Conservation (phyloP, 2,329 filamentous ascomycete genomes). For the Pseudogymnoascus sp. region DNA sequence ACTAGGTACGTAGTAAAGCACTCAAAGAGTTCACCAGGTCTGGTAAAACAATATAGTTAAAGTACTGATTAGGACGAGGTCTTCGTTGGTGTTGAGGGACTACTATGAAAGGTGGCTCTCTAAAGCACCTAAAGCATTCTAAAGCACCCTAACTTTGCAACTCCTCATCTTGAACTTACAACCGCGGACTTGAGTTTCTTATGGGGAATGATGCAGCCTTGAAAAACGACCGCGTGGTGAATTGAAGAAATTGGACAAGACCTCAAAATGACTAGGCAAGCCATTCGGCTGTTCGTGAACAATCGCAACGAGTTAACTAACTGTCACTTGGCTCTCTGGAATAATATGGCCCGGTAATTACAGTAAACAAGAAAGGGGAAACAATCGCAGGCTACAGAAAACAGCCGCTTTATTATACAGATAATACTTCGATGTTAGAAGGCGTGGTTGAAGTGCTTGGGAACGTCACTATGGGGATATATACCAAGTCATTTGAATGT, state of each 20-base stretch:
- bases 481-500: conserved; percentile 28
- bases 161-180: too few species aligned
- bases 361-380: conserved; percentile 52
- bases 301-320: neutral
- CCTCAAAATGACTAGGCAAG: conserved; percentile 52
- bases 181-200: too few species aligned
- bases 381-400: conserved; percentile 55
- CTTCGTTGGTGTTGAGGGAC: too few species aligned
- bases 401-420: conserved; percentile 46
- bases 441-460: conserved; percentile 42
- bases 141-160: too few species aligned
- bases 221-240: too few species aligned
- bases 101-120: too few species aligned
- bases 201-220: too few species aligned
- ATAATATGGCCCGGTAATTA: conserved; percentile 48
- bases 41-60: too few species aligned
- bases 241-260: conserved; percentile 44
- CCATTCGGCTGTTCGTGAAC: conserved; percentile 47
- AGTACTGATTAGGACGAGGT: too few species aligned
- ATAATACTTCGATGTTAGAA: conserved; percentile 45
- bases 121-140: too few species aligned
- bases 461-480: conserved; percentile 50
- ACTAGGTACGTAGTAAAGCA: too few species aligned
- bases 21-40: too few species aligned
- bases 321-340: conserved; percentile 34